A percentile compares a stretch with the other conserved stretches of the same genome.
Evolutionary conservation across 1,139 yeast species (phyloP).

Genomic region (Sugiyamaella pinicola): DNA sequence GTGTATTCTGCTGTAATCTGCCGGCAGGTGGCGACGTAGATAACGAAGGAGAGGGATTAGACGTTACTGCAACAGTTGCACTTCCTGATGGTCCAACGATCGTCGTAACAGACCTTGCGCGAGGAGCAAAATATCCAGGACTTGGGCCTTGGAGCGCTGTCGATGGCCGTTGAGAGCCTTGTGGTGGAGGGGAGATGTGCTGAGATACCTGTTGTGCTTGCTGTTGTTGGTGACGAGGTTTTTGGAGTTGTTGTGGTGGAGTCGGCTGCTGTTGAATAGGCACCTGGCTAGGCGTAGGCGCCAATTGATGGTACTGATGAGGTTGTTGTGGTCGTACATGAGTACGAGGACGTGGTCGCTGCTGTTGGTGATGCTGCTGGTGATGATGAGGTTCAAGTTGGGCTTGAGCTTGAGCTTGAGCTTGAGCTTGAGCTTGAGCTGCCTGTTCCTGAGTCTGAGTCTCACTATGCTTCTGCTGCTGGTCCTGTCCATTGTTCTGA

Average conservation of each 20-base stretch:
- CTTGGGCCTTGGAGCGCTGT: slow-evolving; percentile 29
- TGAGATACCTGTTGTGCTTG: neutral
- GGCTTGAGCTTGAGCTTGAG: neutral
- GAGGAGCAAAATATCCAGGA: slow-evolving; percentile 36
- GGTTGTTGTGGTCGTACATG: neutral
- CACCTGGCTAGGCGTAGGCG: neutral
- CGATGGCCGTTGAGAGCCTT: slow-evolving; percentile 1
- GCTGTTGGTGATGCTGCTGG: neutral
- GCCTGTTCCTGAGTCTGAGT: too few species aligned
- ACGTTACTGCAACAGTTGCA: neutral
- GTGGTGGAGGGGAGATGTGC: slow-evolving; percentile 2
- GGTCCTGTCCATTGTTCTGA: neutral
- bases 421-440: neutral
- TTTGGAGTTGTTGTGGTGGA: neutral
- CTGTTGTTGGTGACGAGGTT: neutral
- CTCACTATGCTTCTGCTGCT: slow-evolving; percentile 1
- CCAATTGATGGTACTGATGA: slow-evolving; percentile 7
- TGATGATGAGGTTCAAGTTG: neutral
- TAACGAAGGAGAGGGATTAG: neutral
- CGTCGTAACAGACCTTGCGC: slow-evolving; percentile 20
- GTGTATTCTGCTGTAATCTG: slow-evolving; percentile 20
- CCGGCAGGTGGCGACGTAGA: slow-evolving; percentile 8
- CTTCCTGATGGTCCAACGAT: slow-evolving; percentile 4
- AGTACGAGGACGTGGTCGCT: neutral
- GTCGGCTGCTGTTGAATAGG: slow-evolving; percentile 1